Evolutionary conservation across 2,329 filamentous ascomycete genomes (phyloP).

Genomic region (Trematosphaeria pertusa): DNA sequence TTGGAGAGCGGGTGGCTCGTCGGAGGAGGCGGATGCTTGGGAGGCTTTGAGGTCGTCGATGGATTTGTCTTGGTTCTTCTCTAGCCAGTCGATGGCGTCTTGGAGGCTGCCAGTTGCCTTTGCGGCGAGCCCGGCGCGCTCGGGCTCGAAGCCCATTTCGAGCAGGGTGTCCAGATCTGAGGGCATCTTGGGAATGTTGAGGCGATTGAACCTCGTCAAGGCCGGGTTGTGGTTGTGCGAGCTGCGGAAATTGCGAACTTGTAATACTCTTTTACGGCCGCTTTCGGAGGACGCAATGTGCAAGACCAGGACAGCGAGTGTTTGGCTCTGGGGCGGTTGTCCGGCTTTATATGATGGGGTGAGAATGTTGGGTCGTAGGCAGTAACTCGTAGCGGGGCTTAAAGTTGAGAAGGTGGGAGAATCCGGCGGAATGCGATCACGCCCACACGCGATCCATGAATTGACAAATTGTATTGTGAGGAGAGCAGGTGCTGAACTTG

Average conservation of each 20-base stretch:
- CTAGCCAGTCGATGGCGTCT: constrained; percentile 92
- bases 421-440: constrained; percentile 2
- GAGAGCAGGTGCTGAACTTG: no score
- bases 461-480: no score
- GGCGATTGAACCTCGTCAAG: no score
- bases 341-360: not conserved
- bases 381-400: constrained; percentile 12
- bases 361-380: constrained; percentile 2
- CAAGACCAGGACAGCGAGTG: no score
- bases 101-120: constrained; percentile 83
- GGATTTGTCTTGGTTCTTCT: constrained; percentile 86
- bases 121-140: constrained; percentile 81
- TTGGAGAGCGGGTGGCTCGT: constrained; percentile 70
- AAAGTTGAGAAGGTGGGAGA: not conserved
- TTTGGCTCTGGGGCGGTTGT: no score
- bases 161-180: constrained; percentile 67
- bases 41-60: constrained; percentile 76
- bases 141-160: constrained; percentile 80
- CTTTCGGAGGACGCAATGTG: no score
- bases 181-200: constrained; percentile 45
- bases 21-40: constrained; percentile 45
- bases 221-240: constrained; percentile 17
- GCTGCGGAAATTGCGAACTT: constrained; percentile 4
- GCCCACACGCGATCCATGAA: no score
- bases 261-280: no score